Conservation (phyloP, 768 basidiomycete genomes). For the Trametes gibbosa region DNA sequence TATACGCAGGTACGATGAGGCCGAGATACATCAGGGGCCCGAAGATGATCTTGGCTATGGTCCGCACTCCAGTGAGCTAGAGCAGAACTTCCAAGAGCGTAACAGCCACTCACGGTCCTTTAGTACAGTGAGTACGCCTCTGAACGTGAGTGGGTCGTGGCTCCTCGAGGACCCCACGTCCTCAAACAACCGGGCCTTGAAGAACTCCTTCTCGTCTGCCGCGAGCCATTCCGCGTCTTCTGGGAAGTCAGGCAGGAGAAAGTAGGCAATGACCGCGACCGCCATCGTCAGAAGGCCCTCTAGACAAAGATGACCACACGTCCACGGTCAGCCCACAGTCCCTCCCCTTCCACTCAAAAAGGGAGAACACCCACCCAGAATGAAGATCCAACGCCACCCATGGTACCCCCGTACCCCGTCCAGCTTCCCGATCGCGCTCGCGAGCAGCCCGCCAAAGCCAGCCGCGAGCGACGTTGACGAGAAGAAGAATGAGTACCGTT, state of each 20-base stretch:
- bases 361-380: conserved; percentile 22
- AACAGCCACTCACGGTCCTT: conserved; percentile 24
- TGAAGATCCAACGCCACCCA: conserved; percentile 35
- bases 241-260: conserved; percentile 35
- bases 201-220: conserved; percentile 27
- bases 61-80: background rate
- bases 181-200: conserved; percentile 27
- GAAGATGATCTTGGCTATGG: conserved; percentile 25
- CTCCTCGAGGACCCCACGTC: conserved; percentile 29
- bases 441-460: conserved; percentile 34
- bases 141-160: conserved; percentile 22
- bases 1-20: conserved; percentile 28
- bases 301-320: background rate
- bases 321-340: background rate
- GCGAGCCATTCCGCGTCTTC: conserved; percentile 34
- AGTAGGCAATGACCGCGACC: conserved; percentile 32
- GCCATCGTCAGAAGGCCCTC: conserved; percentile 38
- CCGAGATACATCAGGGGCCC: conserved; percentile 33
- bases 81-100: too few relatives aligned
- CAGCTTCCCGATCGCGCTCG: conserved; percentile 34
- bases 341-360: background rate
- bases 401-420: conserved; percentile 29
- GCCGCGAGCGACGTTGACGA: conserved; percentile 40
- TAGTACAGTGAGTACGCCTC: conserved; percentile 21
- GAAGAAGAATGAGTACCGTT: conserved; percentile 38